phyloP scores from a whole-genome alignment of 1,139 yeast genomes.

The Scheffersomyces quercinus region DNA sequence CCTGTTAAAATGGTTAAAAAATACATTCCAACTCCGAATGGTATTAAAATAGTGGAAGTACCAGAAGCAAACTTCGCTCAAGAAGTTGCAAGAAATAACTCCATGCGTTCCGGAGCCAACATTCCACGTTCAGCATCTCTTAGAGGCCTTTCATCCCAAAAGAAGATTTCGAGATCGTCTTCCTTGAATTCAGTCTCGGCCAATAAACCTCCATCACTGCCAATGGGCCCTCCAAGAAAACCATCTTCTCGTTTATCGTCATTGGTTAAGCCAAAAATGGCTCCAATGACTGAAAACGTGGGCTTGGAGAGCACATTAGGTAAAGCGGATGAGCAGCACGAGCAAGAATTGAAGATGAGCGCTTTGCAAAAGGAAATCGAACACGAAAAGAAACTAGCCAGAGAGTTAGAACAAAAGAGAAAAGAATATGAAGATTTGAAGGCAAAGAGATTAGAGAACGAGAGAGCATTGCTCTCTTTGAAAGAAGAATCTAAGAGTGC shows the following conservation, averaged over 20 bases:
- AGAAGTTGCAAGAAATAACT: constrained; percentile 44
- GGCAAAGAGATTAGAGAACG: constrained; percentile 20
- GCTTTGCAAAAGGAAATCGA: constrained; percentile 23
- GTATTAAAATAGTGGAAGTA: constrained; percentile 49
- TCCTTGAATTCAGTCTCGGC: constrained; percentile 6
- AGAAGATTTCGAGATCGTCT: constrained; percentile 4
- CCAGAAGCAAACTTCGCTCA: constrained; percentile 40
- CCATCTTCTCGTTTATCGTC: constrained; percentile 8
- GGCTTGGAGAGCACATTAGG: constrained; percentile 14
- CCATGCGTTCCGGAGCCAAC: constrained; percentile 35
- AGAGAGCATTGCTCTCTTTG: constrained; percentile 12
- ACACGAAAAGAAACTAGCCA: constrained; percentile 32
- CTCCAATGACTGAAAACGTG: constrained; percentile 9
- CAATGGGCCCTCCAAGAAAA: background rate
- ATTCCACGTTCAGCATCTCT: constrained; percentile 27
- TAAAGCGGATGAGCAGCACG: constrained; percentile 11
- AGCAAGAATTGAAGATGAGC: constrained; percentile 20
- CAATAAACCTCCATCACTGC: background rate
- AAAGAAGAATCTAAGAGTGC: background rate
- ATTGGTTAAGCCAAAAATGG: constrained; percentile 8
- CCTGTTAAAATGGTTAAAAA: constrained; percentile 45
- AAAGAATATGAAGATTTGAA: constrained; percentile 21
- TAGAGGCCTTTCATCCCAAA: constrained; percentile 3
- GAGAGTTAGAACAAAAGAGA: constrained; percentile 20
- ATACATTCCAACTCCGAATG: constrained; percentile 50